Evolutionary conservation across 208 protist species (phyloP), one percentile per base, ranked within the genome.

Genomic region (Angomonas ambiguus): DNA sequence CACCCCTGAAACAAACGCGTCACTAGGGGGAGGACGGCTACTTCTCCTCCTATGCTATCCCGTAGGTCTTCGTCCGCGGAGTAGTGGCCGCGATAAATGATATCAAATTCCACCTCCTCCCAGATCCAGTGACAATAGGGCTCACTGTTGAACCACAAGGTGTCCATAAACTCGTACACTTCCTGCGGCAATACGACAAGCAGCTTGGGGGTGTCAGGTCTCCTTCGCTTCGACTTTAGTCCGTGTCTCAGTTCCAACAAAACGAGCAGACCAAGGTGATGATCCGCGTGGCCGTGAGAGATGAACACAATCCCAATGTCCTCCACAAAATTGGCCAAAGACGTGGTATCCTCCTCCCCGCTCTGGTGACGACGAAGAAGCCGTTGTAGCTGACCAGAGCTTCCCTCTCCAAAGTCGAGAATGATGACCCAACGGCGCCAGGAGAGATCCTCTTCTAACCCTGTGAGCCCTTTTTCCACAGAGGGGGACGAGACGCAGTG

Each of bases 231-330:
- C 71, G 30, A 57, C 28, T 13, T 60, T 42, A 22, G 57, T 25
- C 72, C 57, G 42, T 87, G 80, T 1, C 86, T 79, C 35, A 91
- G 74, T 0, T 70, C 69, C 6, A 96, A 69, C 6, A 96, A 64
- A 35, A 79, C 78, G 32, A 91, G 48, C 4, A 96, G 63, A 3
- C 91, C 91, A 20, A 96, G 74, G 69, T 96, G 87, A 62, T 96
- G 91, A 42, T 96, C 91, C 27, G 88, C 91, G 74, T 96, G 91
- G 16, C 73, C 81, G 74, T 96, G 91, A 0, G 91, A 96, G n/a
- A 96, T 92, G 53, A 91, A 96, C 0, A 96, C 65, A 32, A 94
- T 62, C 0, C 69, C 56, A 10, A 93, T 59, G 42, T 92, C 81
- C 11, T 33, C 53, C 22, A 83, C 59, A 18, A 22, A 65, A n/a